Evolutionary conservation across 306 rosid species (phyloP).

Genomic region (Astragalus membranaceus): DNA sequence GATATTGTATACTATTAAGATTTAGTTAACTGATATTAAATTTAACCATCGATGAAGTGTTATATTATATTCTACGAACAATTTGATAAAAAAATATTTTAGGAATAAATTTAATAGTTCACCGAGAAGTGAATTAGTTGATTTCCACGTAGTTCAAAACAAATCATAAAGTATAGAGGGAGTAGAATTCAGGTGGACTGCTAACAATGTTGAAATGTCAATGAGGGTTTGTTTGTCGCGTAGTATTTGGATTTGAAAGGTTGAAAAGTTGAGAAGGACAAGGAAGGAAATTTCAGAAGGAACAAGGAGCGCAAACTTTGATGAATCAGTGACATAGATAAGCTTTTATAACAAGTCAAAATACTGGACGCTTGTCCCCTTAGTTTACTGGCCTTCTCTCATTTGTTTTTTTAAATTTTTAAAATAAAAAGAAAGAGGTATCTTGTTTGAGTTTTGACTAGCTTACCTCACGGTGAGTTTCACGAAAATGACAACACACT

Average conservation of each 20-base stretch:
- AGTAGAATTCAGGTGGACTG: too few relatives aligned
- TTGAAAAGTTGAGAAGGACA: constrained; percentile 28
- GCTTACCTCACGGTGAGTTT: neutral
- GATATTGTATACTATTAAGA: too few relatives aligned
- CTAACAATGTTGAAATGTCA: constrained; percentile 1
- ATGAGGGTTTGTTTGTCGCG: constrained; percentile 5
- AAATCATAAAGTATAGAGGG: too few relatives aligned
- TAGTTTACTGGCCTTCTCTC: neutral
- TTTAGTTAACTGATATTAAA: too few relatives aligned
- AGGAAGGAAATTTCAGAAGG: constrained; percentile 49
- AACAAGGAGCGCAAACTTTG: constrained; percentile 35
- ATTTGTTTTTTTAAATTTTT: neutral
- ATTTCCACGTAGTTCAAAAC: too few relatives aligned
- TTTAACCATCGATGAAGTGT: too few relatives aligned
- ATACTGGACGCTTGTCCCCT: constrained; percentile 22
- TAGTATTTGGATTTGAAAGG: constrained; percentile 1
- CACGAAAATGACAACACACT: constrained; percentile 16
- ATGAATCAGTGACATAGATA: constrained; percentile 26
- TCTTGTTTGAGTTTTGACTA: constrained; percentile 30
- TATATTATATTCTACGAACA: too few relatives aligned
- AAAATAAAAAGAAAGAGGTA: neutral
- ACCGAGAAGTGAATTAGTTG: too few relatives aligned
- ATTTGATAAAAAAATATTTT: too few relatives aligned
- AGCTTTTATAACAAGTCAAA: constrained; percentile 48
- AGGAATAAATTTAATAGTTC: too few relatives aligned